Base-by-base conservation (phyloP, 257 asterid species). In the Craterostigma plantagineum region DNA sequence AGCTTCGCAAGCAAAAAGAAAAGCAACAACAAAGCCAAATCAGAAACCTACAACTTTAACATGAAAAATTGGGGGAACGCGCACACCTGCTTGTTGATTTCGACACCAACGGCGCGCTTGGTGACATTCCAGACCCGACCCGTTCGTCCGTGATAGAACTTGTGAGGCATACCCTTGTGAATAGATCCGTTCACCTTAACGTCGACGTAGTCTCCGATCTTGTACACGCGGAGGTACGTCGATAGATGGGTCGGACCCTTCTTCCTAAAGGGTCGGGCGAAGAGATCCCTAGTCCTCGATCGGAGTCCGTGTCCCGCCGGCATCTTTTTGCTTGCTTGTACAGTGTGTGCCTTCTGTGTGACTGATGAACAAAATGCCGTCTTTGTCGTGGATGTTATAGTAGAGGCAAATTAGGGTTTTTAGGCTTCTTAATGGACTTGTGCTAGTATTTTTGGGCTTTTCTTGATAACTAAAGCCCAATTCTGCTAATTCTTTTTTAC, bases 141-240 rank as follows among this genome's bases (percentile, higher is more conserved):
- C 0, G 84, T 70, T n/a, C 76, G 76, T 0, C 84, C 79, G 51
- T 69, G 78, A 59, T 69, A 73, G 58, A 69, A 73, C 57, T 73
- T 69, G 50, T 70, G 84, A 18, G 79, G 79, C 79, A 74, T 74
- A 11, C 84, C 84, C 12, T 74, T 74, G 51, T 74, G 84, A 53
- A 69, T 48, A 1, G 82, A 65, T 3, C 82, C 78, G 53, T 73
- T 73, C 13, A 73, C 82, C 35, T 74, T 70, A 13, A 74, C 63
- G 54, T 74, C 83, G 0, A 74, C 83, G 34, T n/a, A n/a, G n/a
- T n/a, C n/a, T n/a, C n/a, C n/a, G n/a, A 48, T 54, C 18, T 69
- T 61, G 70, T 35, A 69, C 51, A 49, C 60, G 41, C 75, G 58
- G 11, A 73, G 66, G 41, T 73, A 68, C 18, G 76, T 72, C 0